Evolutionary conservation across 2,329 filamentous ascomycete genomes (phyloP).

Genomic region (Alternaria sp.): DNA sequence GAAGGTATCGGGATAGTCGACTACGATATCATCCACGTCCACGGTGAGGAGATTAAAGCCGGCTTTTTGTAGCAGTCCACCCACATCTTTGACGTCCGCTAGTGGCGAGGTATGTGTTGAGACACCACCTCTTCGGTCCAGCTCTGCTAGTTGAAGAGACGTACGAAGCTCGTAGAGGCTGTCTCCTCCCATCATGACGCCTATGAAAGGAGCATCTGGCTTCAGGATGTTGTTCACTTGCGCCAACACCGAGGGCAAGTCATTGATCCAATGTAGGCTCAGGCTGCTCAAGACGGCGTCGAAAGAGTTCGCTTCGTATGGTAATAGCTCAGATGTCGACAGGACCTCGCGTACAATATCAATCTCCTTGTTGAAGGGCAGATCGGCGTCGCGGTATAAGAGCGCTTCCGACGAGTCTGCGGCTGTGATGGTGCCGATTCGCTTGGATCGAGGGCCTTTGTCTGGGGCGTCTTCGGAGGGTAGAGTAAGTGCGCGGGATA

Average conservation of each 20-base stretch:
- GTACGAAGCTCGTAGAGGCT: slow-evolving; percentile 92
- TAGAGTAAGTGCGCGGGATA: slow-evolving; percentile 77
- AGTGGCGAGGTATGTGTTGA: slow-evolving; percentile 89
- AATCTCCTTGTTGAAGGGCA: slow-evolving; percentile 76
- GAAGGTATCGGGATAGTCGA: slow-evolving; percentile 90
- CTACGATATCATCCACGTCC: slow-evolving; percentile 95
- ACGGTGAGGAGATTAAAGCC: slow-evolving; percentile 97
- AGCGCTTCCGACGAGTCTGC: slow-evolving; percentile 80
- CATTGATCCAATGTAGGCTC: slow-evolving; percentile 96
- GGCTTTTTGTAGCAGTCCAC: slow-evolving; percentile 81
- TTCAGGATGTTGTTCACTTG: slow-evolving; percentile 89
- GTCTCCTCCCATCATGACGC: slow-evolving; percentile 95
- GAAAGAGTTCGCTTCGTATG: slow-evolving; percentile 77
- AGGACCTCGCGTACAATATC: slow-evolving; percentile 77
- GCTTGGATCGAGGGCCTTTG: slow-evolving; percentile 71
- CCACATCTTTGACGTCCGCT: slow-evolving; percentile 89
- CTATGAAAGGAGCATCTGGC: slow-evolving; percentile 89
- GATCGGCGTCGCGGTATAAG: slow-evolving; percentile 78
- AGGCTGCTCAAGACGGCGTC: slow-evolving; percentile 89
- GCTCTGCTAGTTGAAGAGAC: slow-evolving; percentile 88
- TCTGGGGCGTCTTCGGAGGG: slow-evolving; percentile 65
- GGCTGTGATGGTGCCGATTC: slow-evolving; percentile 77
- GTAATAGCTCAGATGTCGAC: slow-evolving; percentile 74
- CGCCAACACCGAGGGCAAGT: slow-evolving; percentile 81
- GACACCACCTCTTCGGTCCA: slow-evolving; percentile 89